Evolutionary conservation across 805 yeast genomes (phyloP), one percentile per base, ranked within the genome.

Genomic region (Saturnispora dispora): DNA sequence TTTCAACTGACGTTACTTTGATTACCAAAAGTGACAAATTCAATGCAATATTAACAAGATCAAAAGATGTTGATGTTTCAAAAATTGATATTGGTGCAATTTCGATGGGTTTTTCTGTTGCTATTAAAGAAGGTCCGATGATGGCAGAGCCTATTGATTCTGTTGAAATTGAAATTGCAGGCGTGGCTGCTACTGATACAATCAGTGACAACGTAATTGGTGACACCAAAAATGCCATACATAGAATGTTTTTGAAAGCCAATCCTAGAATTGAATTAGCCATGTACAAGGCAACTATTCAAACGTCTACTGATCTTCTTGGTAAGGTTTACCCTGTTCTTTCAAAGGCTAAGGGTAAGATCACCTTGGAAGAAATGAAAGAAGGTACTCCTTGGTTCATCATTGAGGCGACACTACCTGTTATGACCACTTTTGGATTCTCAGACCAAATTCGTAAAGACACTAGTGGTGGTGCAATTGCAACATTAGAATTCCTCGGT

Each of bases 301-400:
- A 93, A 68, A 93, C 98, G 0, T 78, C 95, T 2, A 81, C 96
- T 0, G 99, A 93, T 56, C 97, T 88, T 0, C 72, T 93, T 48
- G 99, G 99, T 42, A 88, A 87, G 63, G 98, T 93, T 0, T 93
- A 93, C 63, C 93, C 89, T 0, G 98, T 91, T 18, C 88, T 93
- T 23, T 96, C 95, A 57, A 81, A 81, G 60, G 76, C 96, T 60
- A 83, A 86, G 39, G 99, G 99, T 28, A 71, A 78, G 48, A 86
- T 93, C 51, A 76, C 84, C 2, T 79, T 89, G 4, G 99, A 93
- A 67, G 99, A 93, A 64, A 82, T 93, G 88, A 90, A 93, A 62
- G 99, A 93, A 64, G 99, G 99, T 9, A 93, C 99, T 0, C 96
- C 98, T 20, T 89, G 91, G 60, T 93, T 93, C 73, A 86, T 86